Conservation (phyloP, 345 rosid species). For the Isatis tinctoria region DNA sequence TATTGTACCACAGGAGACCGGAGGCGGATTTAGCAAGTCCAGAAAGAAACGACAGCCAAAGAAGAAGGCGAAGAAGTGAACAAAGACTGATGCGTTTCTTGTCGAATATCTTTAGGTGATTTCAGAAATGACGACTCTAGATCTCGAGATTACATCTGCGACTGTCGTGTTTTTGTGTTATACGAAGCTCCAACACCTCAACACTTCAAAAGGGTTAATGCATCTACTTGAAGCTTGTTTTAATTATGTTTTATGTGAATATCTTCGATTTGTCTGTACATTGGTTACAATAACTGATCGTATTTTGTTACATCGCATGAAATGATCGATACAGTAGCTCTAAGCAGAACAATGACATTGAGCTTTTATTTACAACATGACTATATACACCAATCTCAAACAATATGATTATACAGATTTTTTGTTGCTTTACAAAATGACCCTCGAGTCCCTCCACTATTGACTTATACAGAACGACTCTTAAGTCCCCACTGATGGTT, state of each 20-base stretch:
- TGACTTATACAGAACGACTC: neutral
- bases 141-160: neutral
- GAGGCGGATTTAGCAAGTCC: slow-evolving; percentile 39
- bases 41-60: slow-evolving; percentile 41
- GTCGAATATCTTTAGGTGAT: slow-evolving; percentile 25
- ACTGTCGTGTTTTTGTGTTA: slow-evolving; percentile 16
- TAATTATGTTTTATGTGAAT: neutral
- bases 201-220: slow-evolving; percentile 10
- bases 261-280: neutral
- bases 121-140: neutral
- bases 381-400: neutral
- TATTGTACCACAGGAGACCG: slow-evolving; percentile 46
- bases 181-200: slow-evolving; percentile 7
- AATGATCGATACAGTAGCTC: neutral
- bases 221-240: neutral
- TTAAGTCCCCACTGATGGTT: neutral
- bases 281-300: no score
- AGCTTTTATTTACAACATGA: neutral
- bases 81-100: slow-evolving; percentile 23
- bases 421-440: neutral
- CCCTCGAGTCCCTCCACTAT: neutral
- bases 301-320: neutral
- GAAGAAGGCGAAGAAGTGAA: slow-evolving; percentile 32
- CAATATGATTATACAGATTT: neutral
- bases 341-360: neutral